These are phyloP conservation scores for Thalassiosira mediterranea DNA, from an alignment of 352 stramenopile genomes.

Conservation along the genomic window DNA sequence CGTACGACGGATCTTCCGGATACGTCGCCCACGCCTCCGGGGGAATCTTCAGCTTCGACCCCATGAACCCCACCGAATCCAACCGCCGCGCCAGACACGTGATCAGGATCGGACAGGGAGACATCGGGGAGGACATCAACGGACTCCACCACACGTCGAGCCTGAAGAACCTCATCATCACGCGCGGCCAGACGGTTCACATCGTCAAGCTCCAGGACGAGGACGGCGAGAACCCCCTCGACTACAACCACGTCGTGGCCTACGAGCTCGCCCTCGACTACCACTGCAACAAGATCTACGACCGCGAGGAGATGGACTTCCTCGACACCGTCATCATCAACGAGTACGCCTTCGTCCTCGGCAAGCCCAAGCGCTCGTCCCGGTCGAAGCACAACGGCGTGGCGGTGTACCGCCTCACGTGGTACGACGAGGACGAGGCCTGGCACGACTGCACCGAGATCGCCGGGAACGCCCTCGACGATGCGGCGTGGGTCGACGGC, in stretches of 20 bases:
- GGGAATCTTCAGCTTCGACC: slow-evolving; percentile 42
- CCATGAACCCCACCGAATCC: slow-evolving; percentile 23
- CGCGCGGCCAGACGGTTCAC: slow-evolving; percentile 27
- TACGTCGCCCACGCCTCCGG: slow-evolving; percentile 34
- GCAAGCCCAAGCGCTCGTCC: slow-evolving; percentile 25
- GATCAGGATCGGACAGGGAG: slow-evolving; percentile 13
- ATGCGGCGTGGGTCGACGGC: slow-evolving; percentile 46
- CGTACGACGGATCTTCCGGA: slow-evolving; percentile 26
- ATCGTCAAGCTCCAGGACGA: slow-evolving; percentile 44
- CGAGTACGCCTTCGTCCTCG: slow-evolving; percentile 55
- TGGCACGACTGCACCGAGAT: slow-evolving; percentile 49
- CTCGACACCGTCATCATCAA: slow-evolving; percentile 52
- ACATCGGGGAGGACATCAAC: slow-evolving; percentile 38
- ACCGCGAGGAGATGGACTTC: slow-evolving; percentile 37
- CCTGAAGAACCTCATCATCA: slow-evolving; percentile 50
- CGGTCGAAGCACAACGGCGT: slow-evolving; percentile 40
- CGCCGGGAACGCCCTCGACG: slow-evolving; percentile 36
- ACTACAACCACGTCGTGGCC: slow-evolving; percentile 15
- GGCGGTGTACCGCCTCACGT: slow-evolving; percentile 48
- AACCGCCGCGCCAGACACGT: slow-evolving; percentile 14
- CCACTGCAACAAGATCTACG: slow-evolving; percentile 54
- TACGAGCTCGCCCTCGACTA: slow-evolving; percentile 49
- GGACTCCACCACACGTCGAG: slow-evolving; percentile 47
- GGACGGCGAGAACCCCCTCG: slow-evolving; percentile 35
- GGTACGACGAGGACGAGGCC: slow-evolving; percentile 39